Conservation (phyloP, 306 rosid species). For the Begonia masoniana region DNA sequence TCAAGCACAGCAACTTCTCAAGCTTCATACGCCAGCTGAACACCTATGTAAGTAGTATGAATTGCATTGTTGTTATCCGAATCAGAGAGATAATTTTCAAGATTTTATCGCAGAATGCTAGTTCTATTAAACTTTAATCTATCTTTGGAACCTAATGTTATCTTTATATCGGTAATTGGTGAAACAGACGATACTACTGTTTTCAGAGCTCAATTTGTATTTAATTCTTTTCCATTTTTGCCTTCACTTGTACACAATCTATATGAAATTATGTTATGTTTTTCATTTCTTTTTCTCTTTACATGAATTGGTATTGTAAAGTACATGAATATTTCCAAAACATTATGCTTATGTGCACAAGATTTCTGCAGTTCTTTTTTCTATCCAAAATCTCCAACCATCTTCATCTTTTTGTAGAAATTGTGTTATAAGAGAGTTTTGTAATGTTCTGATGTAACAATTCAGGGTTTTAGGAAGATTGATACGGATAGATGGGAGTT, state of each 20-base stretch:
- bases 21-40: slow-evolving; percentile 91
- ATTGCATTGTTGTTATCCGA: neutral
- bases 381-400: neutral
- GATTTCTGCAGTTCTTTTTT: neutral
- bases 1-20: slow-evolving; percentile 73
- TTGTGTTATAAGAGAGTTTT: neutral
- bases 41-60: slow-evolving; percentile 48
- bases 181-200: neutral
- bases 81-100: no score
- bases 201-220: neutral
- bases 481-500: slow-evolving; percentile 90
- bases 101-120: neutral
- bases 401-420: no score
- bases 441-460: neutral
- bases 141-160: neutral
- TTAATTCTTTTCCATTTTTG: neutral
- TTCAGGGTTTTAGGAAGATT: slow-evolving; percentile 74
- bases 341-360: neutral
- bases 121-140: neutral
- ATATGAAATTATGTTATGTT: neutral
- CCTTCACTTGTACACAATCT: no score
- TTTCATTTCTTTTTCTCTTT: neutral
- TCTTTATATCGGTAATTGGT: no score
- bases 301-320: neutral
- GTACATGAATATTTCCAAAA: neutral